Evolutionary conservation across 2,329 filamentous ascomycete genomes (phyloP).

Genomic region (Colletotrichum melonis): DNA sequence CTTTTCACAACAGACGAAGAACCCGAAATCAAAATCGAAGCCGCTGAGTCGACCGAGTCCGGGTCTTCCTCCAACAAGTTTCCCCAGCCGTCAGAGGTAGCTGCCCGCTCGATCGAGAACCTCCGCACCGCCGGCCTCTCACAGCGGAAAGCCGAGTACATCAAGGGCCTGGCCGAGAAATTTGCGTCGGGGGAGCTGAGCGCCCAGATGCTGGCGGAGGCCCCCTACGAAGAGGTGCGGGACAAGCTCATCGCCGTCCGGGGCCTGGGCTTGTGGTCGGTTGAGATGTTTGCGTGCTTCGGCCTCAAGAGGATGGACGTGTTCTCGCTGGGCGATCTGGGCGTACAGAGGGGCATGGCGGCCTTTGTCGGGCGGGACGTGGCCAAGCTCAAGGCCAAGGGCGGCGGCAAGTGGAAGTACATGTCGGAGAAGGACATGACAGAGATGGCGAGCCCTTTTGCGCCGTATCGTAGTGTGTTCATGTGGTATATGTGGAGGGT

Average conservation of each 20-base stretch:
- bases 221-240: slow-evolving; percentile 87
- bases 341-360: slow-evolving; percentile 95
- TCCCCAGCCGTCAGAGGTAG: slow-evolving; percentile 81
- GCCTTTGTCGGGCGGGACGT: slow-evolving; percentile 87
- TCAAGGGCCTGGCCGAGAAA: slow-evolving; percentile 85
- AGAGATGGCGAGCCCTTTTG: slow-evolving; percentile 81
- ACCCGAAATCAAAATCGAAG: background rate
- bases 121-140: slow-evolving; percentile 90
- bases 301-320: slow-evolving; percentile 95
- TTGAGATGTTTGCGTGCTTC: slow-evolving; percentile 99
- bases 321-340: slow-evolving; percentile 90
- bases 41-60: no score
- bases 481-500: slow-evolving; percentile 99
- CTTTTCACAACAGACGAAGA: slow-evolving; percentile 67
- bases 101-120: slow-evolving; percentile 68
- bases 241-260: slow-evolving; percentile 85
- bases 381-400: slow-evolving; percentile 79
- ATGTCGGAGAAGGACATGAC: slow-evolving; percentile 95
- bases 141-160: slow-evolving; percentile 95
- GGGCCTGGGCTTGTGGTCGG: slow-evolving; percentile 89
- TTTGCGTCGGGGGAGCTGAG: slow-evolving; percentile 81
- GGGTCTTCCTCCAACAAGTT: slow-evolving; percentile 58
- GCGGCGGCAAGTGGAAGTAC: slow-evolving; percentile 95
- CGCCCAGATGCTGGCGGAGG: slow-evolving; percentile 79
- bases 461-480: slow-evolving; percentile 89